Base-by-base conservation (phyloP, 495 filamentous ascomycete genomes). In the Penicillium taxi region DNA sequence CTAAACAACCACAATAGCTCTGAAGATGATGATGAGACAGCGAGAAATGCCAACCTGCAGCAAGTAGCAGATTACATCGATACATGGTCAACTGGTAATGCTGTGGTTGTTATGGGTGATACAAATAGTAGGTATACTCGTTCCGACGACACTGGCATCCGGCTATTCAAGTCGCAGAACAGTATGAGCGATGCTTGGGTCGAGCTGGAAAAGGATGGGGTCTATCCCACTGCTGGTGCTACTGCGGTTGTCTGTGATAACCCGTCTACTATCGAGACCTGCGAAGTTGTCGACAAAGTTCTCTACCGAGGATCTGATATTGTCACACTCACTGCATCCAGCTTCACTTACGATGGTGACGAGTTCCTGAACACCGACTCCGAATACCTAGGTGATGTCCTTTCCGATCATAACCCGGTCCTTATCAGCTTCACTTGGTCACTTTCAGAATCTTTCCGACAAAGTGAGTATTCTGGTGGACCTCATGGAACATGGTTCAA, bases 221-320 rank as follows among this genome's bases (percentile, higher is more conserved):
- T 58, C 0, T 52, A 68, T 6, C 75, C 77, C 0, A 52, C 50
- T 1, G 44, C 52, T 4, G 68, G 69, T 15, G 55, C 55, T 1
- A 39, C 50, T 22, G 48, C 53, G 6, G 11, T 44, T 11, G 19
- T 68, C 4, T 79, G 75, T 47, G 61, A 53, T 16, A 72, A 75
- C 45, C 71, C 74, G 1, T 64, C 67, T 25, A 45, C 54, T 4
- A 64, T 47, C 13, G 54, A 66, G 35, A 53, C 42, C 4, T 82
- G 78, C 50, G 77, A 81, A 56, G 72, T 67, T 2, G 72, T 82
- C 11, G 78, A 82, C 44, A 82, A 80, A 53, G 67, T 79, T 26
- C 64, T 79, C 32, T 79, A 77, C 51, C 65, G 77, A 8, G 62
- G 62, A 3, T 66, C 66, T 19, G 56, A 61, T 5, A 45, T 73